Conservation (phyloP, 2,329 filamentous ascomycete species). For the Epichloe coenophiala region DNA sequence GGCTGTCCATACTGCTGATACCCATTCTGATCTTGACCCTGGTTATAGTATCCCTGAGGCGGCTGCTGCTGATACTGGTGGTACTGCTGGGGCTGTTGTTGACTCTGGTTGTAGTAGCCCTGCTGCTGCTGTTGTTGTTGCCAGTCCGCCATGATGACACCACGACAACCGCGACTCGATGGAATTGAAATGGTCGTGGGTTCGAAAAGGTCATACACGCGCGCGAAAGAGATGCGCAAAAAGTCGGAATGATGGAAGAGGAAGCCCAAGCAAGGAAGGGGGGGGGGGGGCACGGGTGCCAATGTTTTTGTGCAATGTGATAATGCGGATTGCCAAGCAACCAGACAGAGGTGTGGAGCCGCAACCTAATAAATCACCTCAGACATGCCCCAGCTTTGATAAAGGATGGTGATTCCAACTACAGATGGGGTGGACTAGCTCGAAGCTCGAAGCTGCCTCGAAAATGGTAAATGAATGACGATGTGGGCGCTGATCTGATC, state of each 20-base stretch:
- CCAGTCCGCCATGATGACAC: constrained; percentile 1
- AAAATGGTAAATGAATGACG: too few species aligned
- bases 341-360: background rate
- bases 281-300: background rate
- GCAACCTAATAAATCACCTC: too few species aligned
- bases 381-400: too few species aligned
- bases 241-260: background rate
- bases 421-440: too few species aligned
- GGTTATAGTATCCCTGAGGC: constrained; percentile 6
- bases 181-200: too few species aligned
- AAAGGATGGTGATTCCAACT: too few species aligned
- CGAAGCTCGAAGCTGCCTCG: too few species aligned
- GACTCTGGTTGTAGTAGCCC: background rate
- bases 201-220: background rate
- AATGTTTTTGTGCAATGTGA: background rate
- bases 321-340: background rate
- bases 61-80: constrained; percentile 8
- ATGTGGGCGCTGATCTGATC: too few species aligned
- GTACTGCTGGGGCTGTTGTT: constrained; percentile 3
- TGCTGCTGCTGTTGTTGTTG: constrained; percentile 1
- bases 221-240: background rate
- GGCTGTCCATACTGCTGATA: constrained; percentile 17
- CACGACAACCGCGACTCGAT: background rate
- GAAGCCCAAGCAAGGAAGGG: background rate
- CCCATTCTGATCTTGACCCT: constrained; percentile 10